Evolutionary conservation across 441 rosid species (phyloP), one percentile per base, ranked within the genome.

Genomic region (Raphanus hybrid): DNA sequence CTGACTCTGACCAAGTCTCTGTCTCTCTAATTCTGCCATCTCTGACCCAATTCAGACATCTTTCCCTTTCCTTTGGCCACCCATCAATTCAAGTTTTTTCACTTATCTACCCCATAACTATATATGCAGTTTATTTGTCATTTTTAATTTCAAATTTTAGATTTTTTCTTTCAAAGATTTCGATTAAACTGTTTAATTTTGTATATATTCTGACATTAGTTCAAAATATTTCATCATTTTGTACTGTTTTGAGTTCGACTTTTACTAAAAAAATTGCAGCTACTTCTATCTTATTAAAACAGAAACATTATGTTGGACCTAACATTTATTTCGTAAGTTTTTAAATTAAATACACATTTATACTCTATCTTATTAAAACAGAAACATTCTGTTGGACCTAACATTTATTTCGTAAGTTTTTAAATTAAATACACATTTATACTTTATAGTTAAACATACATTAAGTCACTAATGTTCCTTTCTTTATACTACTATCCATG

Each of bases 81-180:
- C 80, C 80, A 64, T 77, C 18, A 70, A 18, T 71, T 77, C 48
- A 64, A 58, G 58, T 64, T 77, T 59, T 41, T 65, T 77, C 63
- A 14, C 76, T 65, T 57, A 11, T 23, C 54, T 10, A 77, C 68
- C 76, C 72, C 29, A 65, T 9, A 15, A 5, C 48, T 32, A 41
- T 14, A 27, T 27, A 5, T 27, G 5, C 16, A 0, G 39, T 7
- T 1, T 10, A 15, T 58, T 75, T 41, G 6, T 11, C n/a, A 8
- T 66, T 66, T 58, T n/a, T 26, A 48, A 8, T 67, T 27, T 37
- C 15, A 39, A 39, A 16, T 14, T 15, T 15, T 52, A 1, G 1
- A 14, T 15, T 15, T 52, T 52, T 52, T 2, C 23, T 15, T 52
- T 52, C 20, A 52, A 50, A n/a, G 2, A 12, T 50, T 50, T 14